Evolutionary conservation across 805 yeast species (phyloP), one percentile per base, ranked within the genome.

Genomic region (Ogataea zsoltii): DNA sequence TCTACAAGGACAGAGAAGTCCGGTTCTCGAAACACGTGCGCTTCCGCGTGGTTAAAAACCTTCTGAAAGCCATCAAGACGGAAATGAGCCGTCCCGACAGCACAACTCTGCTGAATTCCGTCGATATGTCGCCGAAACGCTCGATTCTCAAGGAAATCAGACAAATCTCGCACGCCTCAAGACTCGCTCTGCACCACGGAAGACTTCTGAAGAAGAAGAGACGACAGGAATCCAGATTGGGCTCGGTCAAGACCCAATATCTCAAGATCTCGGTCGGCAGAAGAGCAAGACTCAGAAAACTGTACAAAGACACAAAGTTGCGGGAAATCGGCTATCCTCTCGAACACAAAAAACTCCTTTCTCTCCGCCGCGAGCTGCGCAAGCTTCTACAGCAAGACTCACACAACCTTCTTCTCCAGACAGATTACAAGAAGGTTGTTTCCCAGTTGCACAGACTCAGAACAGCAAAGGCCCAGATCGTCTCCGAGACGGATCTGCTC

Each of bases 21-120:
- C 21, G 7, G 5, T 31, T 47, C 3, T 46, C 50, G 10, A 52
- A 41, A 12, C 19, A 14, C 2, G 35, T 26, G 9, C 50, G 50
- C 40, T 49, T 48, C 36, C 32, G 29, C 11, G 45, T 45, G 12
- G 17, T 52, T 16, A 13, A 14, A 12, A 52, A 48, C 23, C 19
- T 54, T 19, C 7, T 17, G 25, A 12, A 9, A 2, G 33, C 23
- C 17, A 15, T 45, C 31, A 19, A 25, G 12, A 6, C 37, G 4
- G 15, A 25, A n/a, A 28, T 45, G 44, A 12, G 31, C 12, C 16
- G 9, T 5, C 33, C 16, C 11, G 44, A 45, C 16, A 14, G 16
- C 3, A 16, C 16, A 16, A 30, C 4, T 25, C 25, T 45, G 14
- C 33, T 45, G 11, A 38, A 26, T 13, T 2, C 37, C 7, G 26